Evolutionary conservation across 495 filamentous ascomycete genomes (phyloP).

Genomic region (Lasiosphaeria miniovina): DNA sequence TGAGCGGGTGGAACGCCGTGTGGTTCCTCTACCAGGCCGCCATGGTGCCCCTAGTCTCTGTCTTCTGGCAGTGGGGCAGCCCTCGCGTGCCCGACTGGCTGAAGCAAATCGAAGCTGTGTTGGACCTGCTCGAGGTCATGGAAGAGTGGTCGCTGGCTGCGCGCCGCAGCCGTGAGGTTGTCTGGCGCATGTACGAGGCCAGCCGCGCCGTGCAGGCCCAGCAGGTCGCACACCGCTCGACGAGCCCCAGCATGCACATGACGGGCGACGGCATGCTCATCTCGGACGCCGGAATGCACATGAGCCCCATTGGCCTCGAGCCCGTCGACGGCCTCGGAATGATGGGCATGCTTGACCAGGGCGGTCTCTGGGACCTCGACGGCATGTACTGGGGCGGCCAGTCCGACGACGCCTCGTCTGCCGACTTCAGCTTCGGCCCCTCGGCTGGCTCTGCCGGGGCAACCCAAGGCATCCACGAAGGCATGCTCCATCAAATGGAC

Average conservation of each 20-base stretch:
- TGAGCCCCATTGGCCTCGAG: constrained; percentile 50
- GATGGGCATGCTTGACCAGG: constrained; percentile 52
- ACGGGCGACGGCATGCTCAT: constrained; percentile 37
- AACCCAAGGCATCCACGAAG: constrained; percentile 19
- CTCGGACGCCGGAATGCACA: constrained; percentile 39
- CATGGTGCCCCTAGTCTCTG: constrained; percentile 70
- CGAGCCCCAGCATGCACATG: constrained; percentile 36
- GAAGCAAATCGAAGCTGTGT: constrained; percentile 66
- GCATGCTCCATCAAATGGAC: constrained; percentile 26
- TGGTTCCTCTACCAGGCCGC: constrained; percentile 81
- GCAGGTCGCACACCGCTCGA: constrained; percentile 31
- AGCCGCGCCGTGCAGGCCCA: constrained; percentile 38
- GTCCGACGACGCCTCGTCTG: constrained; percentile 28
- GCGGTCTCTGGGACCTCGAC: constrained; percentile 55
- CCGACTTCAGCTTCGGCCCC: constrained; percentile 29
- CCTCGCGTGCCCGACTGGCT: constrained; percentile 53
- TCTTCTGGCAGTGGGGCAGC: constrained; percentile 64
- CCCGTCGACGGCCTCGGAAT: constrained; percentile 50
- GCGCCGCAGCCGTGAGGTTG: constrained; percentile 63
- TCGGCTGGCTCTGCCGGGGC: constrained; percentile 6
- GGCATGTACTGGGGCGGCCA: constrained; percentile 49
- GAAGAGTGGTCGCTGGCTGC: constrained; percentile 69
- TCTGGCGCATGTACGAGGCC: constrained; percentile 68
- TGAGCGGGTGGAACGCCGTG: constrained; percentile 77
- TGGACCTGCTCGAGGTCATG: constrained; percentile 66